A percentile compares a stretch with the other conserved stretches of the same genome.
Conservation (phyloP, 2,329 filamentous ascomycete genomes). For the Phyllosticta paracitricarpa region DNA sequence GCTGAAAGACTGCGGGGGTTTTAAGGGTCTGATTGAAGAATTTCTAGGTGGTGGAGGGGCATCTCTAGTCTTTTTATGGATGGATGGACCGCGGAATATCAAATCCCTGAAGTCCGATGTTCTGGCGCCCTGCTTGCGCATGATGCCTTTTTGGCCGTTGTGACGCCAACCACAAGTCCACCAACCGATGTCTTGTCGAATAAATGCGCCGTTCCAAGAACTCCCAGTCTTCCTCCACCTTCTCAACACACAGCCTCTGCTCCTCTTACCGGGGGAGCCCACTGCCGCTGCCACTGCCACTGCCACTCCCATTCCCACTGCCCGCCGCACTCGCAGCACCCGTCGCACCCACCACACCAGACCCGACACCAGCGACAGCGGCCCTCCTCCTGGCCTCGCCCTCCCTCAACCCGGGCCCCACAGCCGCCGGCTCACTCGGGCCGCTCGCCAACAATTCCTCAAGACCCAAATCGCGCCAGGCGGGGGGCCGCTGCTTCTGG, state of each 20-base stretch:
- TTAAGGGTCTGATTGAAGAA: neutral
- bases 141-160: neutral
- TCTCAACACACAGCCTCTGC: neutral
- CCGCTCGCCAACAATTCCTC: conserved; percentile 58
- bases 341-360: neutral
- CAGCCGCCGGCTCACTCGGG: conserved; percentile 27
- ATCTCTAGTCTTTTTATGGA: neutral
- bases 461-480: conserved; percentile 73
- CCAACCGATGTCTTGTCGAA: neutral
- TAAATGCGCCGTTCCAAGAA: neutral
- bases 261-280: conserved; percentile 9
- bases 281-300: conserved; percentile 2
- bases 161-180: neutral
- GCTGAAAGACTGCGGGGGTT: neutral
- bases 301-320: neutral
- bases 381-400: neutral
- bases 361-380: neutral
- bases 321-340: neutral
- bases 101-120: neutral
- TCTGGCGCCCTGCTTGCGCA: neutral
- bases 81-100: neutral
- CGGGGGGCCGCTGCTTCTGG: conserved; percentile 58
- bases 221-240: neutral
- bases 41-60: neutral
- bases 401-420: neutral